phyloP scores from a whole-genome alignment of 2,329 filamentous ascomycete species.

The Cladorrhinum sp. region DNA sequence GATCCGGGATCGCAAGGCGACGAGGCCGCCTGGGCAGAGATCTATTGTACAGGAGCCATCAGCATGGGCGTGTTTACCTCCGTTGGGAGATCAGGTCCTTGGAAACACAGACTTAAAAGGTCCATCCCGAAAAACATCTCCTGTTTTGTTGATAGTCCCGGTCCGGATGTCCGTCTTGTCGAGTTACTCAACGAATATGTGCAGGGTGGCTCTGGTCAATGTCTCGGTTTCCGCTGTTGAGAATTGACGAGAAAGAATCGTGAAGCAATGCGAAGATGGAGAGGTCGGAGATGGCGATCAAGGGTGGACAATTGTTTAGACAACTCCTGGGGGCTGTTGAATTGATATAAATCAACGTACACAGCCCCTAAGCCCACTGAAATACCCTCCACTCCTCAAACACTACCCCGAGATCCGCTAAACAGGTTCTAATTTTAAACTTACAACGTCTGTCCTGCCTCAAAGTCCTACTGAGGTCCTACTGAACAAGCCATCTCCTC shows the following conservation, averaged over 20 bases:
- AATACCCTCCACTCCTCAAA: not conserved
- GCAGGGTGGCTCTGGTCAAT: no score
- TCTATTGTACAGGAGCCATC: not conserved
- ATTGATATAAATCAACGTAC: not conserved
- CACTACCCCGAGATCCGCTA: not conserved
- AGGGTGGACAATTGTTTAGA: not conserved
- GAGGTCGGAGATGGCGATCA: not conserved
- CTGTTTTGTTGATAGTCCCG: not conserved
- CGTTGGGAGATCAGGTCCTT: not conserved
- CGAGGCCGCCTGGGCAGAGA: not conserved
- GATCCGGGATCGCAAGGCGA: not conserved
- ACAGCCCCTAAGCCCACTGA: not conserved
- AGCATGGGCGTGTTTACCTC: not conserved
- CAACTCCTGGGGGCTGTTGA: not conserved
- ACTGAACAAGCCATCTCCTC: not conserved
- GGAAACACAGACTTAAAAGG: not conserved
- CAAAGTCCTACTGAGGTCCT: no score
- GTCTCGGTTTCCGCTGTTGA: no score
- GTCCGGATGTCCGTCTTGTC: no score
- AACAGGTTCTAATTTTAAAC: not conserved
- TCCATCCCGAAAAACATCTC: not conserved
- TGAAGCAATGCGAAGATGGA: not conserved
- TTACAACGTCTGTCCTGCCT: not conserved
- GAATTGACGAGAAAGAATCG: no score
- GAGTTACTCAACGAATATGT: no score